Evolutionary conservation across 1,284 basidiomycete species (phyloP).

Genomic region (Violaceomyces palustris): DNA sequence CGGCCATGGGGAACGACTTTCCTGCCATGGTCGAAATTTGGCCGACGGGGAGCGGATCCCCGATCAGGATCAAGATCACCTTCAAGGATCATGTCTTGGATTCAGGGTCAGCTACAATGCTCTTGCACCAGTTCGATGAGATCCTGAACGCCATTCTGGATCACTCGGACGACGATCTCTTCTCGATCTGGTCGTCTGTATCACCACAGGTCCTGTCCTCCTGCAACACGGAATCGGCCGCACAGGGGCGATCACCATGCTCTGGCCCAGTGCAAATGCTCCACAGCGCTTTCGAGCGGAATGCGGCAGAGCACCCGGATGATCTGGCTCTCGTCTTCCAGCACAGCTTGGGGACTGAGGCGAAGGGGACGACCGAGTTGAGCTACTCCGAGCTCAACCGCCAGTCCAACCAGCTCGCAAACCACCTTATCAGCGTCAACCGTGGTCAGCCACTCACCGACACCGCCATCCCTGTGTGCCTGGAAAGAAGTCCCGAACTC

Average conservation of each 20-base stretch:
- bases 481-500: constrained; percentile 5
- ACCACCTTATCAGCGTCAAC: constrained; percentile 2
- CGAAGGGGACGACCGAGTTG: neutral
- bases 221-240: no score
- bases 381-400: constrained; percentile 6
- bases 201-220: no score
- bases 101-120: constrained; percentile 2
- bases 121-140: constrained; percentile 8
- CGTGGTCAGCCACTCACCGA: constrained; percentile 1
- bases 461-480: constrained; percentile 8
- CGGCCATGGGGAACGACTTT: constrained; percentile 15
- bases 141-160: constrained; percentile 1
- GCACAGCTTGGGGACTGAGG: neutral
- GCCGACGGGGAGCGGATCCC: constrained; percentile 1
- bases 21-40: constrained; percentile 12
- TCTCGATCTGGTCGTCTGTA: no score
- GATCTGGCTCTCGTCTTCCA: constrained; percentile 6
- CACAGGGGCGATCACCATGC: no score
- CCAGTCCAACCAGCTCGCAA: neutral
- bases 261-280: no score
- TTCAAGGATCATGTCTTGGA: constrained; percentile 4
- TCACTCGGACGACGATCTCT: no score
- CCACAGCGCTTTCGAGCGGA: constrained; percentile 6
- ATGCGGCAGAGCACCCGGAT: neutral
- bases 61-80: constrained; percentile 2